phyloP scores from a whole-genome alignment of 2,329 filamentous ascomycete genomes.

The Endocalyx cinctus region DNA sequence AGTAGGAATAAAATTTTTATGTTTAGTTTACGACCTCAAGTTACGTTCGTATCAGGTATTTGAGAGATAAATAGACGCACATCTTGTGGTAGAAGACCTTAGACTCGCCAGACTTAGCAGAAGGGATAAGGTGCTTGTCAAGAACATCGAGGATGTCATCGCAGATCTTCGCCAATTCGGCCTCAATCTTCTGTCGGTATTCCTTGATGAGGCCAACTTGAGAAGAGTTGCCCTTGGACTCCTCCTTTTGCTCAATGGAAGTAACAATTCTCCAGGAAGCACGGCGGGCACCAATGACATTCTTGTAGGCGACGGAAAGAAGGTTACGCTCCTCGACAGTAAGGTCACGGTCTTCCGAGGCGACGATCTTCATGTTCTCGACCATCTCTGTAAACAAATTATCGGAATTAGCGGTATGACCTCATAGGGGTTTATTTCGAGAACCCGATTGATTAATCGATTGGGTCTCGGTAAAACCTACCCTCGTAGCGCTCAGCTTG shows the following conservation, averaged over 20 bases:
- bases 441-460: slow-evolving; percentile 2
- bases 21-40: too few relatives aligned
- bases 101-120: slow-evolving; percentile 91
- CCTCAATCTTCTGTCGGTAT: slow-evolving; percentile 98
- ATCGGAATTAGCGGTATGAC: slow-evolving; percentile 12
- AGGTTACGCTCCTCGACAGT: slow-evolving; percentile 97
- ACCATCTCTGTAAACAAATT: slow-evolving; percentile 98
- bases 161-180: slow-evolving; percentile 94
- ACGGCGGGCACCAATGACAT: slow-evolving; percentile 94
- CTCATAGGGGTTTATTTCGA: too few relatives aligned
- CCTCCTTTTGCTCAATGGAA: slow-evolving; percentile 99
- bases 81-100: slow-evolving; percentile 99
- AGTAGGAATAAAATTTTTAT: slow-evolving; percentile 22
- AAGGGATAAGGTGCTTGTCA: slow-evolving; percentile 89
- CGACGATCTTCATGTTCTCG: slow-evolving; percentile 99
- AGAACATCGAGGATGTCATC: slow-evolving; percentile 95
- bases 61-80: slow-evolving; percentile 43
- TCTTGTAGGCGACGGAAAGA: slow-evolving; percentile 97
- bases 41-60: too few relatives aligned
- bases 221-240: slow-evolving; percentile 93
- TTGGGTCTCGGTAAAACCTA: slow-evolving; percentile 41
- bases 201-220: slow-evolving; percentile 93
- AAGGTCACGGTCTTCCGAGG: slow-evolving; percentile 77
- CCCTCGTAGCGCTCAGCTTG: slow-evolving; percentile 99
- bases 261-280: slow-evolving; percentile 98